Evolutionary conservation across 805 yeast genomes (phyloP).

Genomic region (Ascoidea rubescens): DNA sequence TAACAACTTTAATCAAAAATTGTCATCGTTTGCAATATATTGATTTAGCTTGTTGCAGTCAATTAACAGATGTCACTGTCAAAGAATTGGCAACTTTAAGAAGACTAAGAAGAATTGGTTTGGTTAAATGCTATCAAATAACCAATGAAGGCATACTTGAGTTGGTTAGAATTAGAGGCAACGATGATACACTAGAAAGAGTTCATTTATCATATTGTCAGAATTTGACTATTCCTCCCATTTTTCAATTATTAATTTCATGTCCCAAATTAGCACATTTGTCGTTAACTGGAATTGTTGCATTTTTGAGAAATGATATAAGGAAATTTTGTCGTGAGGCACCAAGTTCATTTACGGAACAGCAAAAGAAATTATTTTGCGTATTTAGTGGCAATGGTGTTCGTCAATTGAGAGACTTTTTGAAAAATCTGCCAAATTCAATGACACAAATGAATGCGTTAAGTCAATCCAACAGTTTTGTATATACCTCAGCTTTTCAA

Average conservation of each 20-base stretch:
- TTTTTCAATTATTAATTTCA: constrained; percentile 54
- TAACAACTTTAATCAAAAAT: constrained; percentile 51
- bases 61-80: constrained; percentile 73
- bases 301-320: constrained; percentile 79
- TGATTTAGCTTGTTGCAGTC: constrained; percentile 89
- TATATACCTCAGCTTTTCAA: not conserved
- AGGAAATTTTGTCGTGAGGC: constrained; percentile 83
- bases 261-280: constrained; percentile 85
- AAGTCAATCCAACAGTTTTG: no score
- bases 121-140: constrained; percentile 81
- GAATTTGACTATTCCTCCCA: constrained; percentile 64
- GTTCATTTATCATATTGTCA: constrained; percentile 90
- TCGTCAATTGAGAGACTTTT: constrained; percentile 52
- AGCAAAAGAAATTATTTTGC: constrained; percentile 77
- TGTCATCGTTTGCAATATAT: constrained; percentile 85
- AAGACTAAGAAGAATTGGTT: constrained; percentile 76
- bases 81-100: constrained; percentile 65
- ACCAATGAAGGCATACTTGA: constrained; percentile 72
- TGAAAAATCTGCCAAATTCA: constrained; percentile 18
- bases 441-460: no score
- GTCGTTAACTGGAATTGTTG: constrained; percentile 80
- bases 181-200: constrained; percentile 75
- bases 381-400: constrained; percentile 92
- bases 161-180: constrained; percentile 52
- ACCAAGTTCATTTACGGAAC: constrained; percentile 80